Percentiles rank a stretch among this genome's conserved stretches.
Conservation (phyloP, 2,329 filamentous ascomycete species). For the Epichloe hybrida region DNA sequence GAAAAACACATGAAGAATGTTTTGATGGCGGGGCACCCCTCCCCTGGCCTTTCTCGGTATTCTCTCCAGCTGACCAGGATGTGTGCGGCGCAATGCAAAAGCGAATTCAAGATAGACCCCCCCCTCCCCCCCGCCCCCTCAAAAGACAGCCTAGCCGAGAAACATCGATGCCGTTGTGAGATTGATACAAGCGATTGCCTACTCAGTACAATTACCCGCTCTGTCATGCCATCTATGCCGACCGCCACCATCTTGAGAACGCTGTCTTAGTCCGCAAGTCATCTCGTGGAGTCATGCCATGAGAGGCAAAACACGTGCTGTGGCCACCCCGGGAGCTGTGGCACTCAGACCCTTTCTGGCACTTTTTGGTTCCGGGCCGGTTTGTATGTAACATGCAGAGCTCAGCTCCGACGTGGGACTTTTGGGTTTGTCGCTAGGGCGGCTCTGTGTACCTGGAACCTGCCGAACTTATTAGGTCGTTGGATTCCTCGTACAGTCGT, state of each 20-base stretch:
- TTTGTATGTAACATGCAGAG: slow-evolving; percentile 6
- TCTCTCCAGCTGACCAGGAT: slow-evolving; percentile 5
- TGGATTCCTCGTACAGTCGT: slow-evolving; percentile 2
- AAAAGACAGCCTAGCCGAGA: background rate
- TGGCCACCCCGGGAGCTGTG: slow-evolving; percentile 3
- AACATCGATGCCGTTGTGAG: slow-evolving; percentile 7
- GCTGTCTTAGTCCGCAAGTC: slow-evolving; percentile 5
- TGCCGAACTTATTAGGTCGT: slow-evolving; percentile 5
- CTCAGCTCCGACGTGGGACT: slow-evolving; percentile 10
- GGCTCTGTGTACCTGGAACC: slow-evolving; percentile 3
- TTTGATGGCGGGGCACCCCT: background rate
- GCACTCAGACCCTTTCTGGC: slow-evolving; percentile 6
- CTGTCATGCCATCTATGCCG: slow-evolving; percentile 10
- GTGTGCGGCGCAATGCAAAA: background rate
- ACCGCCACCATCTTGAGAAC: slow-evolving; percentile 9
- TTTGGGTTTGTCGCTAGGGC: slow-evolving; percentile 9
- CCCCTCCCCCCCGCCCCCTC: background rate
- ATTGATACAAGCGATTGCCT: slow-evolving; percentile 5
- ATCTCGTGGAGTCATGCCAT: slow-evolving; percentile 5
- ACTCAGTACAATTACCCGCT: slow-evolving; percentile 6
- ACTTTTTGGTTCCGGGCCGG: background rate
- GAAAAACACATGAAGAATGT: background rate
- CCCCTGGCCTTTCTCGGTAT: background rate
- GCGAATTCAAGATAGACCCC: background rate
- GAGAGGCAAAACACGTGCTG: slow-evolving; percentile 8